A percentile compares a stretch with the other conserved stretches of the same genome.
These are phyloP conservation scores for Pouteria glomerata DNA, from an alignment of 148 eudicot species.

Conservation along the genomic window DNA sequence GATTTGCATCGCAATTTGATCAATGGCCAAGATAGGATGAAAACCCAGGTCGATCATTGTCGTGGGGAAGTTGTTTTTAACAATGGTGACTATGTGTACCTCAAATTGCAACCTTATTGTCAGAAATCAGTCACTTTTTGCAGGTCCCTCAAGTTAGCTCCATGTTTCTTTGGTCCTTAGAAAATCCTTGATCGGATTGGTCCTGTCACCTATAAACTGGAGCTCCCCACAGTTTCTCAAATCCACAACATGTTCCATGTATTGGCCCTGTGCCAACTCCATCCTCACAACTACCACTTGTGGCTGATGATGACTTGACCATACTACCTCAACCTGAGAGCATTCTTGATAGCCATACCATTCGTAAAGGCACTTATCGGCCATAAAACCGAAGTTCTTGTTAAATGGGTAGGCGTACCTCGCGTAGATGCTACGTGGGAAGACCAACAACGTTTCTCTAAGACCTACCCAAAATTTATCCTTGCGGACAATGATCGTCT, in stretches of 20 bases:
- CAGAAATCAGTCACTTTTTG: no score
- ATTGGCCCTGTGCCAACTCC: background rate
- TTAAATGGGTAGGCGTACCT: background rate
- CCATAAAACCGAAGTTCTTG: background rate
- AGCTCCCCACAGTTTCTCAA: background rate
- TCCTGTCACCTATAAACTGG: background rate
- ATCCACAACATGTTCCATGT: background rate
- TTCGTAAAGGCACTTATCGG: background rate
- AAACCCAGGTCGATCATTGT: background rate
- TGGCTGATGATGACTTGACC: background rate
- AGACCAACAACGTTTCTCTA: background rate
- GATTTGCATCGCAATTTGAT: no score
- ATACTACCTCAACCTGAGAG: background rate
- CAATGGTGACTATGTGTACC: background rate
- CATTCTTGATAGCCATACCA: background rate
- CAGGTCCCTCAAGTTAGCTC: background rate
- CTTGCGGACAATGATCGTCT: background rate
- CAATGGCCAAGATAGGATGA: background rate
- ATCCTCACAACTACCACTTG: background rate
- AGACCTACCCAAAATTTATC: background rate
- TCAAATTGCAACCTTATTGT: no score
- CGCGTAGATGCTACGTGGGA: background rate
- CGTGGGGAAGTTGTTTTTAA: background rate
- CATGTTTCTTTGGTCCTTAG: background rate
- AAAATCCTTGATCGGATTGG: background rate